These are phyloP conservation scores for Termitomyces sp. DNA, from an alignment of 1,284 basidiomycete genomes.

Conservation along the genomic window DNA sequence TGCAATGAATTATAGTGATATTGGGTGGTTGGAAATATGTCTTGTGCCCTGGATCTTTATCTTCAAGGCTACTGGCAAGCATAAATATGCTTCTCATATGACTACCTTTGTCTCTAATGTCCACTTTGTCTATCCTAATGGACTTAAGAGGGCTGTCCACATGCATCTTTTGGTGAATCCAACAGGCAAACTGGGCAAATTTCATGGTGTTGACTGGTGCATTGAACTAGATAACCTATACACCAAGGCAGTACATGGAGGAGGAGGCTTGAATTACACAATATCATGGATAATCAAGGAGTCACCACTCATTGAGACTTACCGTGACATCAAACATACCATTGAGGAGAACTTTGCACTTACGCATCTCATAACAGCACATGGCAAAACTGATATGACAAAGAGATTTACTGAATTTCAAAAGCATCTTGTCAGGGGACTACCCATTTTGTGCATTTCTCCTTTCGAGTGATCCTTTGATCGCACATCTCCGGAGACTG, in stretches of 20 bases:
- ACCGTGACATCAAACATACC: too few relatives aligned
- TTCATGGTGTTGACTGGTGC: conserved; percentile 19
- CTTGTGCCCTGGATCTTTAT: conserved; percentile 26
- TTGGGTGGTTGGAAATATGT: conserved; percentile 25
- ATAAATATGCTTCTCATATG: conserved; percentile 29
- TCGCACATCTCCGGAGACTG: too few relatives aligned
- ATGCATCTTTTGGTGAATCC: conserved; percentile 13
- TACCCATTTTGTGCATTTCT: too few relatives aligned
- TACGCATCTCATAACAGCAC: not conserved
- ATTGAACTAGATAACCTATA: conserved; percentile 19
- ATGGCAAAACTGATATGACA: not conserved
- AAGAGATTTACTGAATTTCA: not conserved
- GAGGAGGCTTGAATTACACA: too few relatives aligned
- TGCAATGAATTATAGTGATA: conserved; percentile 28
- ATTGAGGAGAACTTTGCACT: too few relatives aligned
- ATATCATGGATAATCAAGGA: too few relatives aligned
- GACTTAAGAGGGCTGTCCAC: not conserved
- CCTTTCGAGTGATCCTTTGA: too few relatives aligned
- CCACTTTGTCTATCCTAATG: conserved; percentile 1
- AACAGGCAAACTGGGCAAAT: conserved; percentile 15
- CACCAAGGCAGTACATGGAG: not conserved
- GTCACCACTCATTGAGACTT: too few relatives aligned
- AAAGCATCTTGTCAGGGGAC: too few relatives aligned
- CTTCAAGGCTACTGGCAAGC: conserved; percentile 27
- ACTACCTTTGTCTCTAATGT: conserved; percentile 9